Base-by-base conservation (phyloP, 805 yeast genomes). In the Kuraishia ogatae region DNA sequence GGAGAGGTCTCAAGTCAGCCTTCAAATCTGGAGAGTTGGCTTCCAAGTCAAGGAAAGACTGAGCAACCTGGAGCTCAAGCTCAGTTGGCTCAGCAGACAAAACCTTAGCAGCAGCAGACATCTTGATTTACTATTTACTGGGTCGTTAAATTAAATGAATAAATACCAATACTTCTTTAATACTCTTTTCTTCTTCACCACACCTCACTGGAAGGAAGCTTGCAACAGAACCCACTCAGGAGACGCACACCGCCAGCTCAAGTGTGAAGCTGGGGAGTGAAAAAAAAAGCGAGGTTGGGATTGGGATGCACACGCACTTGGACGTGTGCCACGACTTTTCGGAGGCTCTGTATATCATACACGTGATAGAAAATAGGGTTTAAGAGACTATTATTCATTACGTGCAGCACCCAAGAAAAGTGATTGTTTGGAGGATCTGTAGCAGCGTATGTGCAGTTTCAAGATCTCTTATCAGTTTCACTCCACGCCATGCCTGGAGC, bases 1-100 rank as follows among this genome's bases (percentile, higher is more conserved):
- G 98, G 78, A 94, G 87, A 64, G 96, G 91, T 85, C 97, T 91
- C 79, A 94, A 85, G 72, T 91, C 97, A 73, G 97, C 92, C 87
- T 92, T 93, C 78, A 92, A 83, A 76, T 93, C 98, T 71, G 96
- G 83, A 75, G 96, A 89, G 77, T 87, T 82, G 73, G 81, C 73
- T 85, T 94, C 98, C 78, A 94, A 85, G 82, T 94, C 99, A 71
- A 85, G 77, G 76, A 94, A 89, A 73, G 98, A 97, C 83, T 93
- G 97, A 73, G 97, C 97, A 76, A 94, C 96, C 83, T 93, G 96
- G 80, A 94, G 89, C 84, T 94, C 99, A 80, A 94, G 91, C 82
- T 94, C 98, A 76, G 94, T 77, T 82, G 99, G 98, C 73, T 89
- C 89, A 75, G 87, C 85, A 74, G 91, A 85, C 79, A 93, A 86